Conservation (phyloP, 139 green algal genomes). For the Asterochloris sp. region DNA sequence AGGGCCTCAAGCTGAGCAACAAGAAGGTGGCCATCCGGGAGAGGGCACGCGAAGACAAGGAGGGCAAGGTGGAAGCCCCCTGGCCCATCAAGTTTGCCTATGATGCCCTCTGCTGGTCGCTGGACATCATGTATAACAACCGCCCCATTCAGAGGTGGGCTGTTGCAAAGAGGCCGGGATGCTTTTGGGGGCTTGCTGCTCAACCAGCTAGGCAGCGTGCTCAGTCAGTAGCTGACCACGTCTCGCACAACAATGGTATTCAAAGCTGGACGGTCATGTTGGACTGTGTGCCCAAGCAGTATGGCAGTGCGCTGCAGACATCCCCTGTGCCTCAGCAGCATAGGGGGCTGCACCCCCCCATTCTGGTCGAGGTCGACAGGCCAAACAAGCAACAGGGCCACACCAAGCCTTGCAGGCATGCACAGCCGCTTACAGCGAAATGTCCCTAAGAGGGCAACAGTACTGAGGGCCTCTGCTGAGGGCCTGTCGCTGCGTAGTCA, state of each 20-base stretch:
- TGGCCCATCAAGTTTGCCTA: conserved; percentile 60
- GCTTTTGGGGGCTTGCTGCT: too few relatives aligned
- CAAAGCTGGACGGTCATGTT: too few relatives aligned
- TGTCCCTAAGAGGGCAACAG: too few relatives aligned
- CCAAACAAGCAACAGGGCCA: too few relatives aligned
- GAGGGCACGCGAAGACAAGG: conserved; percentile 28
- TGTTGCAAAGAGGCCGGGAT: too few relatives aligned
- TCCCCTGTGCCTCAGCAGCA: neutral
- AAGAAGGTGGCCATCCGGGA: conserved; percentile 74
- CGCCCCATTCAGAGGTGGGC: conserved; percentile 61
- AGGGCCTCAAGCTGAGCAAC: conserved; percentile 71
- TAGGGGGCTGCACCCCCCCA: too few relatives aligned
- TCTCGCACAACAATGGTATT: too few relatives aligned
- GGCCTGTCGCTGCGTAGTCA: conserved; percentile 4
- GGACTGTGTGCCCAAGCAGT: neutral
- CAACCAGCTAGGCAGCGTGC: too few relatives aligned
- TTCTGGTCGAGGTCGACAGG: too few relatives aligned
- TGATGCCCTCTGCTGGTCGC: conserved; percentile 57
- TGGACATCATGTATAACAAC: conserved; percentile 74
- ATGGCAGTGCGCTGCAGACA: neutral
- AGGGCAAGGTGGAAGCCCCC: conserved; percentile 7
- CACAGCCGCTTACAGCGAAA: too few relatives aligned
- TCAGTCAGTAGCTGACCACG: too few relatives aligned
- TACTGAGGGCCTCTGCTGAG: neutral
- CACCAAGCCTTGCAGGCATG: too few relatives aligned